Conservation (phyloP, 495 filamentous ascomycete genomes). For the Terfezia boudieri region DNA sequence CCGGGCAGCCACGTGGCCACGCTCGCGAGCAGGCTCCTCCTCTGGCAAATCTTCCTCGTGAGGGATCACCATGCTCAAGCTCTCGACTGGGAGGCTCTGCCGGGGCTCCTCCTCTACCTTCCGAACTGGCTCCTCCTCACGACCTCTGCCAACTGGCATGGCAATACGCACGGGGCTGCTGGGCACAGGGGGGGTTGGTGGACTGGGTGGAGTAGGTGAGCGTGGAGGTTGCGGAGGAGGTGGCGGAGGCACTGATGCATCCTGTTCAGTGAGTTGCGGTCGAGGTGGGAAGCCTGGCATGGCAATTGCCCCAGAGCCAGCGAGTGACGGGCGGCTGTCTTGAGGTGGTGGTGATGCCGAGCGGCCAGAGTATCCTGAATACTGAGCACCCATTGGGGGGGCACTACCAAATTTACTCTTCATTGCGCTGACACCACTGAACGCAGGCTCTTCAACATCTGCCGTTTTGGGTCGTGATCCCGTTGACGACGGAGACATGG, state of each 20-base stretch:
- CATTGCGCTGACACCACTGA: slow-evolving; percentile 38
- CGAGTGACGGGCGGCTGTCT: slow-evolving; percentile 36
- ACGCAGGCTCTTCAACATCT: slow-evolving; percentile 29
- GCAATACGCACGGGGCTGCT: slow-evolving; percentile 54
- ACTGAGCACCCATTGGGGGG: slow-evolving; percentile 38
- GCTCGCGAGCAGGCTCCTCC: slow-evolving; percentile 37
- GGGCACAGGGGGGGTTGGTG: slow-evolving; percentile 38
- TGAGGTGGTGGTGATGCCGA: slow-evolving; percentile 30
- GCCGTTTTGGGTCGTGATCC: slow-evolving; percentile 36
- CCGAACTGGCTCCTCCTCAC: slow-evolving; percentile 25
- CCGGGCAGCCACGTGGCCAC: slow-evolving; percentile 36
- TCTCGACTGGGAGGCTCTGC: slow-evolving; percentile 30
- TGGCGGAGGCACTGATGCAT: slow-evolving; percentile 6
- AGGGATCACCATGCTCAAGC: slow-evolving; percentile 36
- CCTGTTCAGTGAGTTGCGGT: slow-evolving; percentile 30
- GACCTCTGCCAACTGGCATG: slow-evolving; percentile 52
- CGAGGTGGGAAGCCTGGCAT: slow-evolving; percentile 50
- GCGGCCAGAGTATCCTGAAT: slow-evolving; percentile 24
- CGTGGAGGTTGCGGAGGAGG: slow-evolving; percentile 23
- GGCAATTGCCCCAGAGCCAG: slow-evolving; percentile 35
- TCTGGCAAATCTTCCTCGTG: slow-evolving; percentile 40
- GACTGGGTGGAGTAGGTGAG: slow-evolving; percentile 35
- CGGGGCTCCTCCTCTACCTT: slow-evolving; percentile 23
- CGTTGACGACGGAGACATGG: slow-evolving; percentile 35
- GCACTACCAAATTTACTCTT: slow-evolving; percentile 56